Evolutionary conservation across 139 green algal genomes (phyloP).

Genomic region (Astrephomene gubernaculifera): DNA sequence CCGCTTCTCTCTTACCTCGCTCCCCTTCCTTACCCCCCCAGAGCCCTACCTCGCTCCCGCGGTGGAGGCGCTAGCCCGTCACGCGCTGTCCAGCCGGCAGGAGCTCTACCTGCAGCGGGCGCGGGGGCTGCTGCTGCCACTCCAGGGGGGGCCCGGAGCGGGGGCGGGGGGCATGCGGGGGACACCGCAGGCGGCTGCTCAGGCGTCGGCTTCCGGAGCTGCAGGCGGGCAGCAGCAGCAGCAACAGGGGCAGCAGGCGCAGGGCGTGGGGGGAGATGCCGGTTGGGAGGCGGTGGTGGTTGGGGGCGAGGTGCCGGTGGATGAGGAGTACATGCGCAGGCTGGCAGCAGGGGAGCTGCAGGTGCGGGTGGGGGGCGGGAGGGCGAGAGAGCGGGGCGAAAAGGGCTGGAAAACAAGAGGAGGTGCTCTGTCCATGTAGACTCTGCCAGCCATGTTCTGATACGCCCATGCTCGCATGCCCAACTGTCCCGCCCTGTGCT

Average conservation of each 20-base stretch:
- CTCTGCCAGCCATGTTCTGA: too few relatives aligned
- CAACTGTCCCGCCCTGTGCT: too few relatives aligned
- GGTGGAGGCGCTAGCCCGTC: constrained; percentile 36
- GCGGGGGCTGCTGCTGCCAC: constrained; percentile 42
- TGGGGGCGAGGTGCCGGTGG: neutral
- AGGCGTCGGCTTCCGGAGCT: too few relatives aligned
- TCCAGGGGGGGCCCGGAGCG: neutral
- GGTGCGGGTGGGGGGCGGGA: neutral
- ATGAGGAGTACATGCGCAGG: constrained; percentile 24
- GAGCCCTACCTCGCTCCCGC: constrained; percentile 49
- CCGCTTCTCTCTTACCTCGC: too few relatives aligned
- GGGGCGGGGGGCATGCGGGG: too few relatives aligned
- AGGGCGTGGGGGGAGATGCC: neutral
- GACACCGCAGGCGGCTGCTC: too few relatives aligned
- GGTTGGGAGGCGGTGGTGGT: constrained; percentile 27
- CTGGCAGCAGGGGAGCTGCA: constrained; percentile 35
- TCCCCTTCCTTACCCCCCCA: neutral
- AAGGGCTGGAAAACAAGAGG: too few relatives aligned
- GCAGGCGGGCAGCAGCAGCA: too few relatives aligned
- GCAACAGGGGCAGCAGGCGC: neutral
- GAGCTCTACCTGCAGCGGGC: constrained; percentile 47
- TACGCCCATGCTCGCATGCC: too few relatives aligned
- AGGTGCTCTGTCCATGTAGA: too few relatives aligned
- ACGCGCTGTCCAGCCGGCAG: constrained; percentile 45
- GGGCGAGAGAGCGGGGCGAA: neutral